Evolutionary conservation across 2,329 filamentous ascomycete species (phyloP), one percentile per base, ranked within the genome.

Genomic region (Fonsecaea monophora): DNA sequence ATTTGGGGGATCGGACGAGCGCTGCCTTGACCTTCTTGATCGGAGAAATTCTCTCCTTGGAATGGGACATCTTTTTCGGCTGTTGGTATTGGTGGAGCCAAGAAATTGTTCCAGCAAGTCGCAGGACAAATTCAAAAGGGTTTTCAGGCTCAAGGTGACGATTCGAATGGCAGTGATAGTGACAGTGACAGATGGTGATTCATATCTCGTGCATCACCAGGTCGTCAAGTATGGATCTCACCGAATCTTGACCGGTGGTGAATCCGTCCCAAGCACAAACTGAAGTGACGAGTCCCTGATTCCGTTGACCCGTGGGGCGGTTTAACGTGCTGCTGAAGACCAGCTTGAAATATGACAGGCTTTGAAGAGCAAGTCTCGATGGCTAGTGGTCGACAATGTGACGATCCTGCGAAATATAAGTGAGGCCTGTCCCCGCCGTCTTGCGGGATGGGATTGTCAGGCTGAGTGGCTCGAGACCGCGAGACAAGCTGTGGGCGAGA

Each of bases 21-120:
- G 54, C 40, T 12, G 42, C 61, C 10, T 62, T 61, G 15, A 61
- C 48, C 10, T 64, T 64, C 34, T 58, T 58, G 61, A 64, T 57
- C 25, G 61, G 61, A 3, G 61, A 64, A 5, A 42, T 30, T 38
- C 21, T 53, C 8, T 21, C 42, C 38, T 53, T 61, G n/a, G 59
- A n/a, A 1, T 53, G 32, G 2, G 45, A 18, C 59, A 61, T 61
- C 57, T 45, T 57, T 57, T 12, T n/a, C 32, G 13, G 1, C 42
- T 12, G 35, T 18, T 25, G 35, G 34, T 7, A 15, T 40, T 42
- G 40, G 18, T 9, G 9, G 6, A 13, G 32, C 10, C 32, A 18
- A 9, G n/a, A 15, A 53, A 37, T 3, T 15, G 15, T 18, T 7
- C 13, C 13, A 7, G 15, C n/a, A 30, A 21, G 18, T 21, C 9